These are phyloP conservation scores for Plicaturopsis crispa DNA, from an alignment of 768 basidiomycete genomes.

Conservation along the genomic window DNA sequence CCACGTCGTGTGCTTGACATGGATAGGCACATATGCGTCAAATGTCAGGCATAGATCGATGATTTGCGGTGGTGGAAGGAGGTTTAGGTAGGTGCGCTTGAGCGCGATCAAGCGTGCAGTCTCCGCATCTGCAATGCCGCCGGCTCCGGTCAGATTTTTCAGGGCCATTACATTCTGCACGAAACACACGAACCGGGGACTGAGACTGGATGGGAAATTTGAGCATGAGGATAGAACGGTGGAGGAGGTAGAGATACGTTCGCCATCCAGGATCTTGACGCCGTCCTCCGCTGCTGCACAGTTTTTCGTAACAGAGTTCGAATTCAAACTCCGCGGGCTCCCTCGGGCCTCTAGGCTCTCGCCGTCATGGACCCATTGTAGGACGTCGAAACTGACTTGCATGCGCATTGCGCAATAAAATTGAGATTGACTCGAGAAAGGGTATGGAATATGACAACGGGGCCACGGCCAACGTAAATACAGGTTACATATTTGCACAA, in stretches of 20 bases:
- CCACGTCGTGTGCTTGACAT: conserved; percentile 64
- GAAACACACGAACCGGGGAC: conserved; percentile 14
- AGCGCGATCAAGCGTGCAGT: conserved; percentile 26
- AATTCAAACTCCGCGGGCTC: conserved; percentile 22
- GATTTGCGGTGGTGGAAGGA: conserved; percentile 62
- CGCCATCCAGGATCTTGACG: too few relatives aligned
- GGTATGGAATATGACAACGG: too few relatives aligned
- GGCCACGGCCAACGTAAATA: too few relatives aligned
- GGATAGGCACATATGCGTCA: conserved; percentile 59
- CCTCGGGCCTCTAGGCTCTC: too few relatives aligned
- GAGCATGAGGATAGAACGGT: conserved; percentile 27
- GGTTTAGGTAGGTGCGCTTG: conserved; percentile 64
- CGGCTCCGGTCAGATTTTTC: conserved; percentile 20
- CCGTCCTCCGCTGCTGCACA: conserved; percentile 62
- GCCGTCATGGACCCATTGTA: too few relatives aligned
- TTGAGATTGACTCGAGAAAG: too few relatives aligned
- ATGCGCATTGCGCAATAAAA: too few relatives aligned
- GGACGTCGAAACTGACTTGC: too few relatives aligned
- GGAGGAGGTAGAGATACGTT: conserved; percentile 29
- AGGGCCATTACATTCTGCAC: conserved; percentile 9
- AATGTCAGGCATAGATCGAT: conserved; percentile 75
- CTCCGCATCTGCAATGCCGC: conserved; percentile 8
- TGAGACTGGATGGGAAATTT: conserved; percentile 28
- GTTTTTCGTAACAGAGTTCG: conserved; percentile 66
- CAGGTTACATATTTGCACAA: too few relatives aligned